Evolutionary conservation across 2,329 filamentous ascomycete species (phyloP).

Genomic region (Colletotrichum destructivum): DNA sequence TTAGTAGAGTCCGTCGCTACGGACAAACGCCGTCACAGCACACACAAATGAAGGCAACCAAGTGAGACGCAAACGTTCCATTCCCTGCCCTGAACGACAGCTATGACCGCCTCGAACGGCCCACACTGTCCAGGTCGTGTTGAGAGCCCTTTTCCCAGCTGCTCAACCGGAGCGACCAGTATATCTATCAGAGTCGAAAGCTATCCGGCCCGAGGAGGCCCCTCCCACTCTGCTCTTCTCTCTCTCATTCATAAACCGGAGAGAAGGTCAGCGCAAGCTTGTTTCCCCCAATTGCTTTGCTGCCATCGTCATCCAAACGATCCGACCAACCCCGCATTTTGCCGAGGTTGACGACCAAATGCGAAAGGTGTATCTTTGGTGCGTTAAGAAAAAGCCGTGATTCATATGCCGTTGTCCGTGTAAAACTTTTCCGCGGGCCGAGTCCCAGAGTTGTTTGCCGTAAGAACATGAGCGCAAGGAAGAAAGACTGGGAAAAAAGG

Average conservation of each 20-base stretch:
- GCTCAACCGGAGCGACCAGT: slow-evolving; percentile 20
- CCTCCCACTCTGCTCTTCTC: slow-evolving; percentile 26
- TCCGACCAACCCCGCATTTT: slow-evolving; percentile 38
- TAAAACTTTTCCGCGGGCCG: slow-evolving; percentile 43
- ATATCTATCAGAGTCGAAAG: slow-evolving; percentile 42
- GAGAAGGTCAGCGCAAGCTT: slow-evolving; percentile 37
- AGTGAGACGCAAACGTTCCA: slow-evolving; percentile 43
- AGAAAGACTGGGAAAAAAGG: slow-evolving; percentile 15
- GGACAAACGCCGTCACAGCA: not conserved
- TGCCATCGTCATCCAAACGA: slow-evolving; percentile 42
- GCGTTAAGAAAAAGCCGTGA: slow-evolving; percentile 43
- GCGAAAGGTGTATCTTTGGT: slow-evolving; percentile 43
- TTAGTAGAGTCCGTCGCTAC: too few relatives aligned
- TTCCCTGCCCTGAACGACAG: slow-evolving; percentile 41
- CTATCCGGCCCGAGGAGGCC: slow-evolving; percentile 28
- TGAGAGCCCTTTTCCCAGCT: slow-evolving; percentile 18
- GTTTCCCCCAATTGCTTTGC: slow-evolving; percentile 22
- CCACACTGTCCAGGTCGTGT: slow-evolving; percentile 35
- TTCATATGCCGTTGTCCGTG: slow-evolving; percentile 43
- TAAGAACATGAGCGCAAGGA: slow-evolving; percentile 37
- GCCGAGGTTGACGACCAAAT: slow-evolving; percentile 38
- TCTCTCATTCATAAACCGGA: slow-evolving; percentile 19
- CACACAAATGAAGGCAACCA: not conserved
- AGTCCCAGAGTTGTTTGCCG: slow-evolving; percentile 41
- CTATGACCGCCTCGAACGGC: slow-evolving; percentile 30